Conservation (phyloP, 768 basidiomycete species). For the Russula olivacea region DNA sequence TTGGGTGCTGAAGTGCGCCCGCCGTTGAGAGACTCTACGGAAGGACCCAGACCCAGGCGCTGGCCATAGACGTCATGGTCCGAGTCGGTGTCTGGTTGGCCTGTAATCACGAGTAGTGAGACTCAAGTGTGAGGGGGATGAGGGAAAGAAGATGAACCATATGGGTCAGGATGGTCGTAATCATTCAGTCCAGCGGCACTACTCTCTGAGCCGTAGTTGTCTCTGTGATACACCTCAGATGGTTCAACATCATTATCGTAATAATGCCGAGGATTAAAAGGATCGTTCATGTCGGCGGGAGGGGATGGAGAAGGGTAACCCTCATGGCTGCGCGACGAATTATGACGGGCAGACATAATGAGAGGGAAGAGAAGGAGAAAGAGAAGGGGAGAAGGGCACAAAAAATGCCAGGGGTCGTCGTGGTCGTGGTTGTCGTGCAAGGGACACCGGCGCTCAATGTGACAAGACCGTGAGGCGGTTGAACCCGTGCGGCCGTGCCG, state of each 20-base stretch:
- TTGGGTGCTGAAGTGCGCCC: conserved; percentile 71
- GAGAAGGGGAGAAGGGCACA: conserved; percentile 1
- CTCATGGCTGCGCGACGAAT: conserved; percentile 53
- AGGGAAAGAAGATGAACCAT: conserved; percentile 33
- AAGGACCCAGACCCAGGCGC: conserved; percentile 62
- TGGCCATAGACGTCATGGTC: conserved; percentile 68
- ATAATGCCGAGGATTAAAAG: conserved; percentile 48
- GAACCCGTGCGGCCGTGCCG: not conserved
- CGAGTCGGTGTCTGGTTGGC: conserved; percentile 78
- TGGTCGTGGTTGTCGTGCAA: conserved; percentile 17
- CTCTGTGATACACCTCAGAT: conserved; percentile 55
- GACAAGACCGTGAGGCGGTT: not conserved
- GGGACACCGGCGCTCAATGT: not conserved
- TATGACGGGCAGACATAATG: conserved; percentile 47
- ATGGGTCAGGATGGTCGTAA: conserved; percentile 60
- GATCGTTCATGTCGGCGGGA: conserved; percentile 60
- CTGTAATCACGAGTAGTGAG: conserved; percentile 34
- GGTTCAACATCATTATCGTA: conserved; percentile 76
- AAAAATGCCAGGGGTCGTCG: conserved; percentile 1
- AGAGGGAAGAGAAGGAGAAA: not conserved
- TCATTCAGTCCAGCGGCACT: conserved; percentile 50
- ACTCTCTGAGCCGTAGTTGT: conserved; percentile 65
- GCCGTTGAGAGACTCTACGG: conserved; percentile 67
- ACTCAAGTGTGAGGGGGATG: not conserved
- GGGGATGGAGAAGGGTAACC: conserved; percentile 53